These are phyloP conservation scores for Rheum nobile DNA, from an alignment of 148 eudicot genomes.

Conservation along the genomic window DNA sequence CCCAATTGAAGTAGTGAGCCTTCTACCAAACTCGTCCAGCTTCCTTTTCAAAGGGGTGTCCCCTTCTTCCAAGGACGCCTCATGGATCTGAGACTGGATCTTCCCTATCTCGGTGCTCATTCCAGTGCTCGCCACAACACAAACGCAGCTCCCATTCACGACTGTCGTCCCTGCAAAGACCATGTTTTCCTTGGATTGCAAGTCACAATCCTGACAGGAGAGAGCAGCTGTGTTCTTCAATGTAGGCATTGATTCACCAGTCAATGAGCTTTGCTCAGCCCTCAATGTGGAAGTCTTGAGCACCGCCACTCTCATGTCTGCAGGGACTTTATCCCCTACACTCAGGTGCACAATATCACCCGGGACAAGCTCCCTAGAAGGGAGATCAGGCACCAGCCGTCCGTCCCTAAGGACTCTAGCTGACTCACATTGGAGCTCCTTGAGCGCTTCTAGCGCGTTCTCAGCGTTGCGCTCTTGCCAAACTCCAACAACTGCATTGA, in stretches of 20 bases:
- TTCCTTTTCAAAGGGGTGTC: constrained; percentile 4
- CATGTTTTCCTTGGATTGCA: constrained; percentile 1
- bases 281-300: background rate
- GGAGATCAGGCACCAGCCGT: background rate
- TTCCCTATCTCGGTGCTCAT: constrained; percentile 2
- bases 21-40: background rate
- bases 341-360: constrained; percentile 2
- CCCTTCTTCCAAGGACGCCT: background rate
- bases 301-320: background rate
- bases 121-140: background rate
- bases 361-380: background rate
- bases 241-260: constrained; percentile 1
- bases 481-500: constrained; percentile 2
- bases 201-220: background rate
- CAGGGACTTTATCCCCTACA: constrained; percentile 4
- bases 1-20: background rate
- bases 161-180: constrained; percentile 3
- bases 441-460: background rate
- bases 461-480: constrained; percentile 5
- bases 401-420: background rate
- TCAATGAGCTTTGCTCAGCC: background rate
- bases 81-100: background rate
- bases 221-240: background rate
- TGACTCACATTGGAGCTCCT: background rate
- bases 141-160: background rate